These are phyloP conservation scores for Cenchrus fungigraminus DNA, from an alignment of 176 grass and related monocot genomes.

Conservation along the genomic window DNA sequence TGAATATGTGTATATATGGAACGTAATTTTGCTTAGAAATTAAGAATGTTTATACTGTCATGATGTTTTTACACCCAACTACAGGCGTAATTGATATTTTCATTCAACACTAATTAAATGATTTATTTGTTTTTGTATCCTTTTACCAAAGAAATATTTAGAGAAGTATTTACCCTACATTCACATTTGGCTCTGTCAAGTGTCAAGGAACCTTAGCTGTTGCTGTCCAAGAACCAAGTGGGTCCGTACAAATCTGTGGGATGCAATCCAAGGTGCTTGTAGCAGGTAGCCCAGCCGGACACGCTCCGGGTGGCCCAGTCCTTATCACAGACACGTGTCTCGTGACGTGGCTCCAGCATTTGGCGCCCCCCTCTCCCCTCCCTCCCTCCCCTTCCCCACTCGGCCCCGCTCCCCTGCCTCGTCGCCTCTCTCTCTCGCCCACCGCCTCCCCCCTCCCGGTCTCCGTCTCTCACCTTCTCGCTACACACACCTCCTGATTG, in stretches of 20 bases:
- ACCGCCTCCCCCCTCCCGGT: not conserved
- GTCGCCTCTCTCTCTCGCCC: not conserved
- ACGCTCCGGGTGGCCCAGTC: conserved; percentile 58
- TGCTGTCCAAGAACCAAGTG: not conserved
- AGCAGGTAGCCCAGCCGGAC: not conserved
- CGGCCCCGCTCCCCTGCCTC: not conserved
- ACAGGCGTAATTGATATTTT: not conserved
- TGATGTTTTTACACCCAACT: not conserved
- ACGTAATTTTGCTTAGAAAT: not conserved
- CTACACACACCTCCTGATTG: conserved; percentile 11
- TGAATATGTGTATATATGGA: too few relatives aligned
- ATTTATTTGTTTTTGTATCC: not conserved
- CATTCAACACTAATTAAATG: not conserved
- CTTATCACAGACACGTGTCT: conserved; percentile 73
- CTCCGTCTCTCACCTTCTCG: not conserved
- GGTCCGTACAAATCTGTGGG: not conserved
- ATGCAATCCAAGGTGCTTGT: conserved; percentile 9
- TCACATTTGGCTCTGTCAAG: not conserved
- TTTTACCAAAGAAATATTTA: not conserved
- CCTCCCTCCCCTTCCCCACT: conserved; percentile 20
- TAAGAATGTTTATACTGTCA: not conserved
- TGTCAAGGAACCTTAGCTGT: not conserved
- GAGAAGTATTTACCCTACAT: not conserved
- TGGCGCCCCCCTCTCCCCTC: conserved; percentile 33
- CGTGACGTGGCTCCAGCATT: conserved; percentile 76